Evolutionary conservation across 208 protist genomes (phyloP), one percentile per base, ranked within the genome.

Genomic region (Trypanosoma brucei): DNA sequence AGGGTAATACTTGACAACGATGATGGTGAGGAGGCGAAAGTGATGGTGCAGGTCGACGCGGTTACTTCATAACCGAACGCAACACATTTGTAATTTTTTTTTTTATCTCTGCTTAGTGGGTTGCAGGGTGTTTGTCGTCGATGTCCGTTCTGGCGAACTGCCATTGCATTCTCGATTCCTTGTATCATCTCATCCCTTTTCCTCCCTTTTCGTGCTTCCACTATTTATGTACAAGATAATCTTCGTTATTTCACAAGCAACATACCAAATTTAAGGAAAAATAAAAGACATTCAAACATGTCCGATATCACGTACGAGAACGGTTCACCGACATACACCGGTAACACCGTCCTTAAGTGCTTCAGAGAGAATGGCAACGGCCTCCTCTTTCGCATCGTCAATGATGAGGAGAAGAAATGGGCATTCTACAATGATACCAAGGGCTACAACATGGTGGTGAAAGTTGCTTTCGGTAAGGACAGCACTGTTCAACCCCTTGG

Each of bases 361-460:
- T 92, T 92, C 70, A 77, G 75, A 63, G 78, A 92, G 59, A 83
- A 89, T 61, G 85, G 85, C 66, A 92, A 92, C 73, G 85, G 85
- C 37, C 76, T 92, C 38, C 71, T 92, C 49, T 92, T 92, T 76
- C 85, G 85, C 50, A 83, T 92, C 57, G 73, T 92, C 34, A 85
- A 92, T 73, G 65, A 79, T 33, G 73, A 84, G 52, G 79, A 87
- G 66, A 82, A 83, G 72, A 73, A 83, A 70, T 92, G 85, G 85
- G 79, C 77, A 59, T 92, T 89, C 64, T 92, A 92, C 74, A 92
- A 92, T 68, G 86, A 92, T 65, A 89, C 86, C 42, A 84, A 65
- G 30, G 75, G 76, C 55, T 92, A 89, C 80, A 78, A 79, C 56
- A 89, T 92, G 82, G 44, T 72, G 46, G 78, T 92, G 53, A 84